Evolutionary conservation across 257 asterid species (phyloP), one percentile per base, ranked within the genome.

Genomic region (Ilex asprella): DNA sequence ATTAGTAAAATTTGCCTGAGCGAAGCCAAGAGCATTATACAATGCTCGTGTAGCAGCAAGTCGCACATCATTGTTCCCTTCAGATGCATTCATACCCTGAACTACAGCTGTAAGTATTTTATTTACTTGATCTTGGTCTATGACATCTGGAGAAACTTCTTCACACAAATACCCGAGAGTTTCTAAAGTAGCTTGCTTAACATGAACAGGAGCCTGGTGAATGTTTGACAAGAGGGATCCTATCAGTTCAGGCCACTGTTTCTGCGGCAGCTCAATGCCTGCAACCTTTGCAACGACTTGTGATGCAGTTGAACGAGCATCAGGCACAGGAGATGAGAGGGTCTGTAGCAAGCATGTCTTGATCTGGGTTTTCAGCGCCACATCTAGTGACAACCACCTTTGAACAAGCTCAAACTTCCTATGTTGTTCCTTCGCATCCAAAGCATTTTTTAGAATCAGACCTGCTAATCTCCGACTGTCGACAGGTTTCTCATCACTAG

Each of bases 381-480:
- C 67, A 27, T 82, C 88, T 12, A 82, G 39, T 30, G 83, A 70
- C 44, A 82, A 54, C 88, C 88, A 82, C 62, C 78, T 68, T 54
- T 82, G 83, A 30, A 72, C 72, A 51, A 79, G 83, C 69, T 82
- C 88, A 44, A 53, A 70, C 68, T 83, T 83, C 54, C 85, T 67
- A 58, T 76, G 82, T 57, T 81, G 87, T 61, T 84, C 87, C 78
- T 81, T 84, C 11, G 91, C 91, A 75, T 84, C 85, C 85, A 84
- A 68, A 6, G 85, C 79, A 70, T 84, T 84, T 75, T 84, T 84
- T 1, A 84, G 79, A 56, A 84, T 60, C 70, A 81, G 66, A 31
- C 91, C 91, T 5, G 87, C 87, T 62, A 84, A 74, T 59, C 70
- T 84, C 65, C 87, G 91, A 61, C 87, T 84, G 43, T 81, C 91